A percentile compares a stretch with the other conserved stretches of the same genome.
Conservation (phyloP, 2,329 filamentous ascomycete genomes). For the Neobulgaria alba region DNA sequence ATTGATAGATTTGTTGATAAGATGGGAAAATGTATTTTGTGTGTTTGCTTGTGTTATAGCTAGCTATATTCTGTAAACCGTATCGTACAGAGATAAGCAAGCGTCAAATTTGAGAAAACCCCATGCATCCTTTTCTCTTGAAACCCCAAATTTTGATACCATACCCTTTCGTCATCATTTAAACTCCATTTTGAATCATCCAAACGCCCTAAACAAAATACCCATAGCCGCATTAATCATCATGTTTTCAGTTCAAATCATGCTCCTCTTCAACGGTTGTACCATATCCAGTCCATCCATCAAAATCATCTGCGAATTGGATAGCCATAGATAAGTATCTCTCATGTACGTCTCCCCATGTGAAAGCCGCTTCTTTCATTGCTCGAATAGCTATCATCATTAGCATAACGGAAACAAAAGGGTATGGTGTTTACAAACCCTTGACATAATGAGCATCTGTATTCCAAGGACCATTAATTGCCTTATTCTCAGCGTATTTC, state of each 20-base stretch:
- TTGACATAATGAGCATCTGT: slow-evolving; percentile 83
- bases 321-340: slow-evolving; percentile 61
- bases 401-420: background rate
- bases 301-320: slow-evolving; percentile 64
- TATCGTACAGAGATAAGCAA: background rate
- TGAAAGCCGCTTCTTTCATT: slow-evolving; percentile 64
- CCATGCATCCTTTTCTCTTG: background rate
- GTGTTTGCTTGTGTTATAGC: background rate
- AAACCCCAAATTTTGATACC: no score
- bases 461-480: slow-evolving; percentile 56
- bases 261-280: background rate
- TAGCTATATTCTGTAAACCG: background rate
- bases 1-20: slow-evolving; percentile 14
- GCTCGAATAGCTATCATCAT: slow-evolving; percentile 51
- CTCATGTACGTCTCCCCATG: slow-evolving; percentile 63
- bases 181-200: slow-evolving; percentile 12
- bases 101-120: background rate
- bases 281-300: slow-evolving; percentile 47
- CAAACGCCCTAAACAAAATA: slow-evolving; percentile 25
- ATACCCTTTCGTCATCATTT: no score
- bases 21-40: background rate
- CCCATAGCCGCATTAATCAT: background rate
- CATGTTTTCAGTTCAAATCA: background rate
- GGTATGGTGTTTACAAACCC: slow-evolving; percentile 37
- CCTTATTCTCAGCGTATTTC: slow-evolving; percentile 66